Conservation (phyloP, 2,329 filamentous ascomycete genomes). For the Exophiala sideris region DNA sequence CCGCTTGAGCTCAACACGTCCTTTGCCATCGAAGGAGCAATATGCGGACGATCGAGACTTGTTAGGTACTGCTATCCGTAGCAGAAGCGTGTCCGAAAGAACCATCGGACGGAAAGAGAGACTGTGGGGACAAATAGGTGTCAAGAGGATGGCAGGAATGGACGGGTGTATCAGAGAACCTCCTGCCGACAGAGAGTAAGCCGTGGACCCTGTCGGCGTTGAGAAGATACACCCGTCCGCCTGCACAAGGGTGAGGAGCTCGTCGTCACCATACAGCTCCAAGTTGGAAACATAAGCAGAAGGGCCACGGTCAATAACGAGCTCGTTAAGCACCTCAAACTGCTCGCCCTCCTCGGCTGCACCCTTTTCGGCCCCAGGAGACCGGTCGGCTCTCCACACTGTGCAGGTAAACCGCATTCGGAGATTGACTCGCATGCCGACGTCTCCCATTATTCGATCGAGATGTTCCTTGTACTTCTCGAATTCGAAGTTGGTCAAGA, state of each 20-base stretch:
- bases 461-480: slow-evolving; percentile 83
- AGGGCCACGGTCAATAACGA: slow-evolving; percentile 95
- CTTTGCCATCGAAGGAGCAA: slow-evolving; percentile 96
- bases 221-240: slow-evolving; percentile 98
- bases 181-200: slow-evolving; percentile 92
- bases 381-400: slow-evolving; percentile 70
- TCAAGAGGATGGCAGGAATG: slow-evolving; percentile 93
- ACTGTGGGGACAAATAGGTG: slow-evolving; percentile 95
- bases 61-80: slow-evolving; percentile 81
- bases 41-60: slow-evolving; percentile 89
- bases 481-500: slow-evolving; percentile 96
- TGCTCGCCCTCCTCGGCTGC: slow-evolving; percentile 86
- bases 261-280: slow-evolving; percentile 92
- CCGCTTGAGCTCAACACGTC: slow-evolving; percentile 84
- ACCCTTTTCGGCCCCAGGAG: slow-evolving; percentile 46
- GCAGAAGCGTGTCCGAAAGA: slow-evolving; percentile 86
- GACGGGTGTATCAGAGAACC: slow-evolving; percentile 94
- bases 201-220: slow-evolving; percentile 89
- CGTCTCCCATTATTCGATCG: slow-evolving; percentile 84
- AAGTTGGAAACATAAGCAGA: slow-evolving; percentile 96
- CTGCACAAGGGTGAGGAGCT: slow-evolving; percentile 90
- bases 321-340: slow-evolving; percentile 96
- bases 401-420: slow-evolving; percentile 99
- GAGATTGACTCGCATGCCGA: slow-evolving; percentile 94
- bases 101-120: slow-evolving; percentile 98